Evolutionary conservation across 2,329 filamentous ascomycete genomes (phyloP).

Genomic region (Aspergillus niger): DNA sequence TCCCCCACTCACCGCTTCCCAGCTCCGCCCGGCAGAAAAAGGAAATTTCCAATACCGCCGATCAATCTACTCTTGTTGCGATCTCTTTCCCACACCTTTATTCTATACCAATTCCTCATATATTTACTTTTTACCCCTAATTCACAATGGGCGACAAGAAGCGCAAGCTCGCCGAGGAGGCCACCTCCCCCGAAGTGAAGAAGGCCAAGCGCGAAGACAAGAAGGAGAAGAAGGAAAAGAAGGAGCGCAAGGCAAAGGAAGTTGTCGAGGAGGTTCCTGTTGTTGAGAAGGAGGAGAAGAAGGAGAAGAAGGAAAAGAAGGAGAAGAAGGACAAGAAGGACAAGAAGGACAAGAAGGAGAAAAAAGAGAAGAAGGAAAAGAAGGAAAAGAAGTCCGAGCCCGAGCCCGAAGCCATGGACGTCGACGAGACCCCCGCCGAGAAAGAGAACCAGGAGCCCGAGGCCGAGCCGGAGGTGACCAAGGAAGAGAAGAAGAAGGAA

Average conservation of each 20-base stretch:
- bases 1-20: slow-evolving; percentile 27
- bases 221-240: slow-evolving; percentile 26
- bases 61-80: slow-evolving; percentile 27
- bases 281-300: slow-evolving; percentile 31
- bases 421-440: slow-evolving; percentile 13
- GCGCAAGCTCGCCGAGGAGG: slow-evolving; percentile 40
- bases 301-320: slow-evolving; percentile 27
- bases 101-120: neutral
- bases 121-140: neutral
- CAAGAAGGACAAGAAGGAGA: slow-evolving; percentile 32
- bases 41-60: slow-evolving; percentile 31
- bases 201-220: slow-evolving; percentile 37
- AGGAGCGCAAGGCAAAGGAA: slow-evolving; percentile 15
- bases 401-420: slow-evolving; percentile 20
- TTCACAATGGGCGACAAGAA: slow-evolving; percentile 41
- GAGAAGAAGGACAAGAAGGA: slow-evolving; percentile 30
- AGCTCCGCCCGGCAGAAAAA: slow-evolving; percentile 30
- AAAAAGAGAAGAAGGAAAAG: slow-evolving; percentile 29
- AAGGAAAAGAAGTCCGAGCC: slow-evolving; percentile 16
- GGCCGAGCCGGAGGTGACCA: slow-evolving; percentile 2
- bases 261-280: slow-evolving; percentile 6
- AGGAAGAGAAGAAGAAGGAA: slow-evolving; percentile 20
- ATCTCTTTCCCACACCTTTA: slow-evolving; percentile 7
- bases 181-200: slow-evolving; percentile 33
- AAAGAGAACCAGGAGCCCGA: slow-evolving; percentile 6